Conservation (phyloP, 202 grass and related monocot genomes). For the Cymbopogon flexuosus region DNA sequence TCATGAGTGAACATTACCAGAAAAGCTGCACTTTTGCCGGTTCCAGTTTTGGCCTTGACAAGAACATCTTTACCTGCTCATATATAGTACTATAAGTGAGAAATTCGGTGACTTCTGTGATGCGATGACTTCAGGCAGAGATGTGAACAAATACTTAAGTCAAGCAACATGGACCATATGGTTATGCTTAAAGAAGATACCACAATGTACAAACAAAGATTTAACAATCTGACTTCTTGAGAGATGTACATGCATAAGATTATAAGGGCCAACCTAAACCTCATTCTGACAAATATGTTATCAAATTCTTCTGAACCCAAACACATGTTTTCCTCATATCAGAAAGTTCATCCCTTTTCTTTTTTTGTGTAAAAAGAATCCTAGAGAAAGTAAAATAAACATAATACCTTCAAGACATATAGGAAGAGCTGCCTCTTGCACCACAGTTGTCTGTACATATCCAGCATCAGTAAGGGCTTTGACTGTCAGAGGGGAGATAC, state of each 20-base stretch:
- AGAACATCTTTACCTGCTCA: conserved; percentile 85
- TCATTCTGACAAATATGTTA: not conserved
- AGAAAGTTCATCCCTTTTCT: not conserved
- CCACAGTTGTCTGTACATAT: conserved; percentile 70
- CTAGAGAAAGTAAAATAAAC: not conserved
- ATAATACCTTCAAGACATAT: conserved; percentile 72
- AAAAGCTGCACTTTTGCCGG: conserved; percentile 88
- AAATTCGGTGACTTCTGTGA: not conserved
- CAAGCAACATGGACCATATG: not conserved
- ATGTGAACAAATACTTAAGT: not conserved
- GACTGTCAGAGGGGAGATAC: conserved; percentile 73
- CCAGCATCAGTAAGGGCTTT: conserved; percentile 83
- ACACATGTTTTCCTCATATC: not conserved
- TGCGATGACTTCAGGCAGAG: not conserved
- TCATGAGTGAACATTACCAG: conserved; percentile 57
- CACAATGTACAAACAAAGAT: not conserved
- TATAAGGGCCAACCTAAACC: not conserved
- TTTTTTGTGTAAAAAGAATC: not conserved
- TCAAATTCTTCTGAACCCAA: not conserved
- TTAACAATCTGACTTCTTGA: not conserved
- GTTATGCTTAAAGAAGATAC: conserved; percentile 7
- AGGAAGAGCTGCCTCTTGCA: conserved; percentile 85
- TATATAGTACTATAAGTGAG: conserved; percentile 12
- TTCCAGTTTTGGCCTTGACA: conserved; percentile 93
- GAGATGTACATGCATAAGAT: conserved; percentile 2